These are phyloP conservation scores for Brassica napus DNA, from an alignment of 345 rosid genomes.

Conservation along the genomic window DNA sequence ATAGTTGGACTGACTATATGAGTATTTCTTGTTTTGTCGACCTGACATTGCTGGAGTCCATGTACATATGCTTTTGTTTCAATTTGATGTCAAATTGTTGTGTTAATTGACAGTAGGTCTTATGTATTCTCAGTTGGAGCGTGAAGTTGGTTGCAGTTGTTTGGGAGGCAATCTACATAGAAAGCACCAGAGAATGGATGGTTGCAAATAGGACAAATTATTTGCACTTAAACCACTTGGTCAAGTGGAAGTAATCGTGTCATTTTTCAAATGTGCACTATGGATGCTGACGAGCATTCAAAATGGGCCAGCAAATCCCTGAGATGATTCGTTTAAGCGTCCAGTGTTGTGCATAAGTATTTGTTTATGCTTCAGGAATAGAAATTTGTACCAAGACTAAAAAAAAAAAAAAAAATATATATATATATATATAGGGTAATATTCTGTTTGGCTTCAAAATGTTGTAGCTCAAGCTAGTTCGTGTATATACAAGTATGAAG, in stretches of 20 bases:
- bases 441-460: not conserved
- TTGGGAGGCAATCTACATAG: too few relatives aligned
- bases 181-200: not conserved
- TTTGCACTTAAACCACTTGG: not conserved
- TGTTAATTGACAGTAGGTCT: too few relatives aligned
- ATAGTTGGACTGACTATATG: too few relatives aligned
- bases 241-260: not conserved
- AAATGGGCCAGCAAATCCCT: not conserved
- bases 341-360: not conserved
- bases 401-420: too few relatives aligned
- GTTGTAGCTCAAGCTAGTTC: not conserved
- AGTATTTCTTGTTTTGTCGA: too few relatives aligned
- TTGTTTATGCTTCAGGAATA: not conserved
- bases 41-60: too few relatives aligned
- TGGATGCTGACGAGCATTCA: not conserved
- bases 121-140: too few relatives aligned
- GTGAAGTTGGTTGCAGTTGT: too few relatives aligned
- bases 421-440: not conserved
- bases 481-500: constrained; percentile 9
- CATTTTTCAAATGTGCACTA: not conserved
- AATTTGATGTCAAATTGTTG: too few relatives aligned
- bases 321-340: not conserved
- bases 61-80: too few relatives aligned
- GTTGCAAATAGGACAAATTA: too few relatives aligned
- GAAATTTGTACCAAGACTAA: not conserved